These are phyloP conservation scores for Chlamydomonas sp. DNA, from an alignment of 139 green algal species.

Conservation along the genomic window DNA sequence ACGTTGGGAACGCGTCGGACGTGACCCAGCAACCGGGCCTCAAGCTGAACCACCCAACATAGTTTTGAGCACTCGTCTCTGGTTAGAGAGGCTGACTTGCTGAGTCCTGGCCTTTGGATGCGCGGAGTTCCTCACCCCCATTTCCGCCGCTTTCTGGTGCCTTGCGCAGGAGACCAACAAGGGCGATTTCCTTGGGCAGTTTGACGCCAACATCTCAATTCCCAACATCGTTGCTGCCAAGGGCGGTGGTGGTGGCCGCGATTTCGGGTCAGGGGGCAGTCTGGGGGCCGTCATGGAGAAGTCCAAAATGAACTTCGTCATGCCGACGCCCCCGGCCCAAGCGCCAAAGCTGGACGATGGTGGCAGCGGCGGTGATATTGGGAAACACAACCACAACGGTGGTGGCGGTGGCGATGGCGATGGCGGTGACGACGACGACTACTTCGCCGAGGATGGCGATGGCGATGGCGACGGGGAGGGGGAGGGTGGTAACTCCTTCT, in stretches of 20 bases:
- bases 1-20: too few relatives aligned
- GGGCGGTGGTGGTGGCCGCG: slow-evolving; percentile 43
- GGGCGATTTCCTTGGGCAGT: not conserved
- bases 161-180: not conserved
- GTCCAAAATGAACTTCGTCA: slow-evolving; percentile 60
- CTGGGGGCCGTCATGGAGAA: slow-evolving; percentile 58
- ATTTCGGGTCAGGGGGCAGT: slow-evolving; percentile 49
- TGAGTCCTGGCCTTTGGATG: too few relatives aligned
- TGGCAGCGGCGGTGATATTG: slow-evolving; percentile 84
- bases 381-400: slow-evolving; percentile 92
- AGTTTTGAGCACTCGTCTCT: too few relatives aligned
- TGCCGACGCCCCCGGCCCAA: slow-evolving; percentile 57
- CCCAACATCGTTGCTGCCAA: slow-evolving; percentile 46
- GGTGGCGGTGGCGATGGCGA: slow-evolving; percentile 74
- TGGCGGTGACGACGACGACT: slow-evolving; percentile 95
- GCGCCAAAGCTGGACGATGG: slow-evolving; percentile 80
- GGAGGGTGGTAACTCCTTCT: slow-evolving; percentile 57
- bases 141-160: not conserved
- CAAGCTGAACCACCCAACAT: too few relatives aligned
- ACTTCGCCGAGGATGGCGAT: slow-evolving; percentile 81
- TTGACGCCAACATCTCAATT: slow-evolving; percentile 39
- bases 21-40: too few relatives aligned
- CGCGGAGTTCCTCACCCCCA: not conserved
- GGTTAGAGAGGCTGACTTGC: too few relatives aligned
- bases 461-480: slow-evolving; percentile 69